Base-by-base conservation (phyloP, 2,329 filamentous ascomycete species). In the Basipetospora chlamydospora region DNA sequence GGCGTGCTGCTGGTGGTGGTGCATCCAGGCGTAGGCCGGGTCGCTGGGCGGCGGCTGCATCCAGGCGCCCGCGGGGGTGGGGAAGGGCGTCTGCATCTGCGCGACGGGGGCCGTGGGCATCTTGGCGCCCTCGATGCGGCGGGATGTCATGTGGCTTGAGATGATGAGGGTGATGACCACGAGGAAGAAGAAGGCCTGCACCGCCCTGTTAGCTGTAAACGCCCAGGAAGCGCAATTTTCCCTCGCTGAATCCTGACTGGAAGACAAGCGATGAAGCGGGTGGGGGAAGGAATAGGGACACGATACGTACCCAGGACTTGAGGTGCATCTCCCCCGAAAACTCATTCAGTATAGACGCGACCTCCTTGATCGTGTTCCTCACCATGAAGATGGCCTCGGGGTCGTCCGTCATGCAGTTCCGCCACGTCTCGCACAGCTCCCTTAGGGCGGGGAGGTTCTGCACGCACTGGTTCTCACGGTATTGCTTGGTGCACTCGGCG, bases 281-380 rank as follows among this genome's bases (percentile, higher is more conserved):
- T n/a, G n/a, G n/a, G n/a, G n/a, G 3, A 2, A 6, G 21, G 6
- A 32, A n/a, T 20, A 21, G n/a, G 3, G 23, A 34, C 25, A 26
- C 3, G n/a, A 13, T 17, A 54, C 65, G 44, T 56, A 73, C 70
- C 59, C 68, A 69, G 8, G 69, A 67, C 57, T 95, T 95, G 57
- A 84, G 80, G 44, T 80, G 85, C 56, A 96, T 87, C 5, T 83
- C 77, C 47, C 93, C 85, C 4, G 93, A 78, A 54, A 96, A 95
- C 49, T 80, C 80, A 53, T 96, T 95, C 56, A 96, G 79, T 28
- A 98, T 93, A 50, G 85, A 76, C 1, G 88, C 88, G 51, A 95
- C 81, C 18, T 87, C 90, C 50, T 83, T 80, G 5, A 85, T 87
- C 13, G 80, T 84, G 26, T 94, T 75, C 48, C 78, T 80, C 28